Percentiles rank a stretch among this genome's conserved stretches.
Evolutionary conservation across 1,284 basidiomycete genomes (phyloP).

Genomic region (Schizopora paradoxa): DNA sequence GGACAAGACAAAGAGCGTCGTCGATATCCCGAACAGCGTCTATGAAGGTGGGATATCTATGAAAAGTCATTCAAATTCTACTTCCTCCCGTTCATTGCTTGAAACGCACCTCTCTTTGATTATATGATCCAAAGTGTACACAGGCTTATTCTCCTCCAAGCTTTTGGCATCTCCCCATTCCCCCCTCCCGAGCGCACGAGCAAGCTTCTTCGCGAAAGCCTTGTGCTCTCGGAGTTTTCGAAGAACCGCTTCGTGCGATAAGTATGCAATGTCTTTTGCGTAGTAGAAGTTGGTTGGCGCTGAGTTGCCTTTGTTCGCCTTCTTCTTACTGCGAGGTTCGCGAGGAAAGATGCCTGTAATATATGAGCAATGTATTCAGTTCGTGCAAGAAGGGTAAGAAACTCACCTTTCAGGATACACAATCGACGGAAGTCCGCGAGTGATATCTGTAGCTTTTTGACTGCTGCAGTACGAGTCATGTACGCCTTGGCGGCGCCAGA

Average conservation of each 20-base stretch:
- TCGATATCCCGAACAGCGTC: constrained; percentile 96
- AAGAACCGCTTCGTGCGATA: constrained; percentile 96
- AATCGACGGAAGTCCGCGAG: constrained; percentile 95
- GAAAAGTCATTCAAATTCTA: constrained; percentile 12
- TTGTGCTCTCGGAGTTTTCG: constrained; percentile 96
- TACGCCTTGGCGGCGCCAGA: constrained; percentile 94
- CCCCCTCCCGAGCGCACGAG: constrained; percentile 86
- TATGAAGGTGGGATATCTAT: constrained; percentile 93
- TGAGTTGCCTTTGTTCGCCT: constrained; percentile 96
- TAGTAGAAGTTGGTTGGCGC: constrained; percentile 99
- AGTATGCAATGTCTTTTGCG: constrained; percentile 95
- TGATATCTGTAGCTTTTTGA: constrained; percentile 94
- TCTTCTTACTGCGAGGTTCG: constrained; percentile 88
- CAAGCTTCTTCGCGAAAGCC: constrained; percentile 96
- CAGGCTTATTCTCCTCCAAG: constrained; percentile 87
- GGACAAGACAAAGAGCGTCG: constrained; percentile 94
- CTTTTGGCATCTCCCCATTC: constrained; percentile 97
- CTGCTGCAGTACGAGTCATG: constrained; percentile 84
- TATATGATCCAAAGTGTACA: constrained; percentile 90
- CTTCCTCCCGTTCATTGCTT: constrained; percentile 2
- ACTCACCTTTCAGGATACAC: constrained; percentile 93
- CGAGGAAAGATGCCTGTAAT: constrained; percentile 90
- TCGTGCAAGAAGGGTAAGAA: constrained; percentile 2
- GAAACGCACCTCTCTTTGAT: constrained; percentile 86
- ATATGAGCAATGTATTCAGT: constrained; percentile 11